phyloP scores from a whole-genome alignment of 179 eudicot genomes.

The Actinidia chinensis region DNA sequence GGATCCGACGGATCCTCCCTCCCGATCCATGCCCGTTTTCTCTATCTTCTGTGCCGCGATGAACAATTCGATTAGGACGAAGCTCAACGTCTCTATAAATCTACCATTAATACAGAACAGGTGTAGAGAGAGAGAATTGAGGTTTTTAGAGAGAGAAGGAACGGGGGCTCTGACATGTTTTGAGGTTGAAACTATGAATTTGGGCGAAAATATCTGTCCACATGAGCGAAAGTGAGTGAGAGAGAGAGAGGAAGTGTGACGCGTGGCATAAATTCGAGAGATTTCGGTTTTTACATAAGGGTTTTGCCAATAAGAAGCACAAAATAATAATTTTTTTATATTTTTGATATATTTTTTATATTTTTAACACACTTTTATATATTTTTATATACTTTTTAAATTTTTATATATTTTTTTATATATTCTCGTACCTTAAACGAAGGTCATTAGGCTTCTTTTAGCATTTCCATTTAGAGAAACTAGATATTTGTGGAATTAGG shows the following conservation, averaged over 20 bases:
- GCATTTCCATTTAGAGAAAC: too few relatives aligned
- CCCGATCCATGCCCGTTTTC: constrained; percentile 7
- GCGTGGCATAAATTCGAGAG: constrained; percentile 18
- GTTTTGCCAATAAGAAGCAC: too few relatives aligned
- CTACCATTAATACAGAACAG: background rate
- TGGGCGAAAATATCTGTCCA: constrained; percentile 17
- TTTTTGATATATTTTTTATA: too few relatives aligned
- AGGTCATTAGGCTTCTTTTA: too few relatives aligned
- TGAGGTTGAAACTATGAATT: background rate
- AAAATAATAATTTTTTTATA: too few relatives aligned
- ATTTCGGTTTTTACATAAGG: background rate
- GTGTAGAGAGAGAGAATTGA: background rate
- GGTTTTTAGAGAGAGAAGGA: background rate
- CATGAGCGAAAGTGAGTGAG: too few relatives aligned
- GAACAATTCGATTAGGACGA: background rate
- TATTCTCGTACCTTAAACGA: too few relatives aligned
- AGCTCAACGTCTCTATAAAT: background rate
- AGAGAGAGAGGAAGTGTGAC: background rate
- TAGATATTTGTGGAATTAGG: constrained; percentile 18
- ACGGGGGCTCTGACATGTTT: background rate
- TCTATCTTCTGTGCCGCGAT: background rate
- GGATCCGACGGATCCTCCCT: too few relatives aligned
- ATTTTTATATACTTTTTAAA: too few relatives aligned
- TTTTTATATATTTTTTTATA: too few relatives aligned
- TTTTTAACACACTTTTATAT: too few relatives aligned